phyloP scores from a whole-genome alignment of 768 basidiomycete genomes.

The Leucosporidium scottii region DNA sequence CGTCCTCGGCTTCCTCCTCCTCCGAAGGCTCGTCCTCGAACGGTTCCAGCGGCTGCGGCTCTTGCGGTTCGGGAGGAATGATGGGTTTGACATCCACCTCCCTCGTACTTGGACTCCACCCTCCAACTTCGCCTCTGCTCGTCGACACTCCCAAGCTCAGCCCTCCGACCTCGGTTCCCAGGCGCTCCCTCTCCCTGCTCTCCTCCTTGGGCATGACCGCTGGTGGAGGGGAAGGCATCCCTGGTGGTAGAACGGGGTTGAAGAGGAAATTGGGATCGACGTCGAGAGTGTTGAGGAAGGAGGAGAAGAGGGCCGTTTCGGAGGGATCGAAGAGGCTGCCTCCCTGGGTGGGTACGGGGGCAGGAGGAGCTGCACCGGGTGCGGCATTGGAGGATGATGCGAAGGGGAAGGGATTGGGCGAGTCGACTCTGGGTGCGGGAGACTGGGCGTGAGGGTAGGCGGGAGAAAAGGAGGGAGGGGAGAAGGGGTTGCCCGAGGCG shows the following conservation, averaged over 20 bases:
- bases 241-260: constrained; percentile 29
- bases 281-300: constrained; percentile 26
- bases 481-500: constrained; percentile 1
- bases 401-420: background rate
- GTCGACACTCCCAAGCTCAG: background rate
- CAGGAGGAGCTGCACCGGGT: constrained; percentile 11
- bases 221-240: constrained; percentile 26
- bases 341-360: too few relatives aligned
- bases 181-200: constrained; percentile 17
- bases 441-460: background rate
- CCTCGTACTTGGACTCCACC: too few relatives aligned
- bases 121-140: background rate
- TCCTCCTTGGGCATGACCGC: background rate
- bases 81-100: too few relatives aligned
- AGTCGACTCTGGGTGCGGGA: background rate
- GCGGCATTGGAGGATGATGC: background rate
- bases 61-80: too few relatives aligned
- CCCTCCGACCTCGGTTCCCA: constrained; percentile 10
- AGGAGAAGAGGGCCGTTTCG: constrained; percentile 22
- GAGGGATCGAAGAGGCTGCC: constrained; percentile 13
- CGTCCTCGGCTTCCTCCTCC: constrained; percentile 1
- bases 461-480: background rate
- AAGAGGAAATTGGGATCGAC: constrained; percentile 26
- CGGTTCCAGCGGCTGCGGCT: background rate
- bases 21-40: background rate